Conservation (phyloP, 1,284 basidiomycete species). For the Malassezia globosa region DNA sequence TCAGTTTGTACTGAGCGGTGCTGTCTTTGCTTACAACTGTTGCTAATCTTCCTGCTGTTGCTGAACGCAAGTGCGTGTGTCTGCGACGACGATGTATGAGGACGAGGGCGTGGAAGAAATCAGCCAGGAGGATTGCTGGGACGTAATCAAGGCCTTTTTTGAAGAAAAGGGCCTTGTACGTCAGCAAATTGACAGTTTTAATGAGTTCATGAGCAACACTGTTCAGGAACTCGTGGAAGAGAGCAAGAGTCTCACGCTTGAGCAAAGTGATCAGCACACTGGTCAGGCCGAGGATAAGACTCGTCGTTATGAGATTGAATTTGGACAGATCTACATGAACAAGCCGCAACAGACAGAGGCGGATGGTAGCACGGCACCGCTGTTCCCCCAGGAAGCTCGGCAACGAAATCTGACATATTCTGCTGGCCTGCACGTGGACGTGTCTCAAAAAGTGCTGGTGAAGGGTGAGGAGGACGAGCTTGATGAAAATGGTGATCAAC, state of each 20-base stretch:
- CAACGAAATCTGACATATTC: constrained; percentile 90
- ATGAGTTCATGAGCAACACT: constrained; percentile 99
- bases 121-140: constrained; percentile 45
- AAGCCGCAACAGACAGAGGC: constrained; percentile 87
- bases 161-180: constrained; percentile 92
- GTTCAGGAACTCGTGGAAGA: constrained; percentile 99
- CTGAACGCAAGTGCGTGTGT: not conserved
- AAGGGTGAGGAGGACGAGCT: constrained; percentile 64
- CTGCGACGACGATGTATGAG: constrained; percentile 17
- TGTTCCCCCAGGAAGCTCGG: constrained; percentile 96
- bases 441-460: constrained; percentile 72
- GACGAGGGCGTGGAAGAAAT: constrained; percentile 37
- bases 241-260: constrained; percentile 79
- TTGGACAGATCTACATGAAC: constrained; percentile 93
- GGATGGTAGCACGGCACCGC: constrained; percentile 80
- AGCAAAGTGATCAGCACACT: constrained; percentile 90
- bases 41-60: not conserved
- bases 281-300: constrained; percentile 52
- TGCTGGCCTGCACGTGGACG: constrained; percentile 89
- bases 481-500: constrained; percentile 58
- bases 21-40: no score
- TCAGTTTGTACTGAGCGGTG: not conserved
- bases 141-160: constrained; percentile 79
- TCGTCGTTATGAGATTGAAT: constrained; percentile 89
- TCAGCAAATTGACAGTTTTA: constrained; percentile 95